Conservation (phyloP, 164 flowering plant genomes). For the Nymphaea colorata region DNA sequence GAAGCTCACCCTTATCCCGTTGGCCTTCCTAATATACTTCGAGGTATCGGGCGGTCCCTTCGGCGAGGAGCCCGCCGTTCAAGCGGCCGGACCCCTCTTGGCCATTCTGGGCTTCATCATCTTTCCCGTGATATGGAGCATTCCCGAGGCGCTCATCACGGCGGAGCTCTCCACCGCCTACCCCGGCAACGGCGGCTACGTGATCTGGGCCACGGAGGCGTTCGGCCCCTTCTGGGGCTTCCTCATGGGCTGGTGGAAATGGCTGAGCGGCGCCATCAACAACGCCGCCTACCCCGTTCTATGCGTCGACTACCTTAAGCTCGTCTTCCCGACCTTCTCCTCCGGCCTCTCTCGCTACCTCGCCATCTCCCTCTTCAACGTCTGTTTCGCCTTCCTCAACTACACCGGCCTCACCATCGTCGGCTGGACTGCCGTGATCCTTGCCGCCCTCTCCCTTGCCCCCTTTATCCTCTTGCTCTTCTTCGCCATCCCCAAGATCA, state of each 20-base stretch:
- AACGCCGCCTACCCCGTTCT: conserved; percentile 73
- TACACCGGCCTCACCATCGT: conserved; percentile 65
- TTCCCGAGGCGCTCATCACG: conserved; percentile 80
- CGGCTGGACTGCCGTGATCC: conserved; percentile 48
- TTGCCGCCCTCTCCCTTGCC: conserved; percentile 45
- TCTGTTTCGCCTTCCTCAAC: conserved; percentile 45
- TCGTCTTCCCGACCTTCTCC: conserved; percentile 31
- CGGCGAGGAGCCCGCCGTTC: conserved; percentile 72
- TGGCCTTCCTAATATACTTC: conserved; percentile 77
- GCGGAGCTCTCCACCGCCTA: conserved; percentile 79
- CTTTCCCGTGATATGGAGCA: conserved; percentile 85
- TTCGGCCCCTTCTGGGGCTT: conserved; percentile 87
- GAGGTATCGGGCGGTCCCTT: conserved; percentile 93
- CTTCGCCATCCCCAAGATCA: conserved; percentile 50
- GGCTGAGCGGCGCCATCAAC: conserved; percentile 69
- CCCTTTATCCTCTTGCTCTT: conserved; percentile 59
- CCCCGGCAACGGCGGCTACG: conserved; percentile 84
- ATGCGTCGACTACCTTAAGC: conserved; percentile 47
- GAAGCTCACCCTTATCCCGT: conserved; percentile 40
- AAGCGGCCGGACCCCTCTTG: conserved; percentile 73
- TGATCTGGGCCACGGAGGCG: conserved; percentile 65
- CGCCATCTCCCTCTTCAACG: conserved; percentile 30
- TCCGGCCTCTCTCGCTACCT: conserved; percentile 39
- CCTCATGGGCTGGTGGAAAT: conserved; percentile 66
- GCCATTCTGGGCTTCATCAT: conserved; percentile 76